Percentiles rank a stretch among this genome's conserved stretches.
Evolutionary conservation across 73 alveolate species (phyloP).

Genomic region (Uronychia setigera): DNA sequence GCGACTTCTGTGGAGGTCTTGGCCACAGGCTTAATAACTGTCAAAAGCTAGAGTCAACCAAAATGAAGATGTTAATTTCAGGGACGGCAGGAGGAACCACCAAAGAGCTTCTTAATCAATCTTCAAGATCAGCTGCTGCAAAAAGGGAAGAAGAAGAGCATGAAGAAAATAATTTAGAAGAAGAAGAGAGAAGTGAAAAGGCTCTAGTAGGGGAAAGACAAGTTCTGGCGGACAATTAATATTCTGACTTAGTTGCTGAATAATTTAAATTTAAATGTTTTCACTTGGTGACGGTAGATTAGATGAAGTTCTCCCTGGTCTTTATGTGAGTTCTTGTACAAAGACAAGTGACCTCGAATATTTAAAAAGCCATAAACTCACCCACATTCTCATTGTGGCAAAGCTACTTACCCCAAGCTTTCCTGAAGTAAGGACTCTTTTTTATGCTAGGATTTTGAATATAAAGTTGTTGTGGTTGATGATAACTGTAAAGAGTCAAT

Average conservation of each 20-base stretch:
- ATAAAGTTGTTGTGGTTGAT: slow-evolving; percentile 51
- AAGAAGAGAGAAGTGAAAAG: no score
- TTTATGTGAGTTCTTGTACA: neutral
- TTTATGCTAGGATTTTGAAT: neutral
- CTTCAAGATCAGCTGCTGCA: neutral
- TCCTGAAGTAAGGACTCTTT: slow-evolving; percentile 37
- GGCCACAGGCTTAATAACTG: slow-evolving; percentile 65
- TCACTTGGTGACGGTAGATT: neutral
- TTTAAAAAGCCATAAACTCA: slow-evolving; percentile 33
- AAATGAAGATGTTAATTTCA: slow-evolving; percentile 24
- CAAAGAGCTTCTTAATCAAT: neutral
- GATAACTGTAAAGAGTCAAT: slow-evolving; percentile 56
- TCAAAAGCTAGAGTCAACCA: slow-evolving; percentile 60
- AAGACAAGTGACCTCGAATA: slow-evolving; percentile 15
- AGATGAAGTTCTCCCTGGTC: slow-evolving; percentile 14
- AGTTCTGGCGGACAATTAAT: no score
- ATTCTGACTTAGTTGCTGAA: no score
- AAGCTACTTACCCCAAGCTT: slow-evolving; percentile 53
- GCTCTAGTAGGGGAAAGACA: no score
- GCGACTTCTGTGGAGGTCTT: slow-evolving; percentile 68
- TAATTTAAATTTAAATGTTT: neutral
- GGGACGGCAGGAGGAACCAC: neutral
- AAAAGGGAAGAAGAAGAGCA: neutral
- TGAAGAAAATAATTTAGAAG: neutral
- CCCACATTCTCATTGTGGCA: slow-evolving; percentile 65